Percentiles rank a stretch among this genome's conserved stretches.
Evolutionary conservation across 768 basidiomycete species (phyloP).

Genomic region (Coprinellus aureogranulatus): DNA sequence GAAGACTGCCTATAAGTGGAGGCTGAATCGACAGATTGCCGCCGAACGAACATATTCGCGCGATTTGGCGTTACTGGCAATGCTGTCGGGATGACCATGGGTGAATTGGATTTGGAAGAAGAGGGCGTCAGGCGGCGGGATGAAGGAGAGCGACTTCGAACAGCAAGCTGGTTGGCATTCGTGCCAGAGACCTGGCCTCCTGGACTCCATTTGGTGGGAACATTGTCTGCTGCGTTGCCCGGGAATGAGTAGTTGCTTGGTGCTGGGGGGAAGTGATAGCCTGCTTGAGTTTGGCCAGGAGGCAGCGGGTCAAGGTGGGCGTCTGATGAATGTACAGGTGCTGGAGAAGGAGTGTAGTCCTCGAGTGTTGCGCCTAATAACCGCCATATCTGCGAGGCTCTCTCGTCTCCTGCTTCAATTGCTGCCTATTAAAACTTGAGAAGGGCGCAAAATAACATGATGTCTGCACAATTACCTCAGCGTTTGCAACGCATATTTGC

Average conservation of each 20-base stretch:
- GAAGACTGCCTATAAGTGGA: conserved; percentile 29
- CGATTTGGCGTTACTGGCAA: conserved; percentile 46
- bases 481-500: conserved; percentile 58
- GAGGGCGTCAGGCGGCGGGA: conserved; percentile 53
- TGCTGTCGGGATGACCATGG: conserved; percentile 38
- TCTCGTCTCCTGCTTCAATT: conserved; percentile 50
- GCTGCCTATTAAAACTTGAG: conserved; percentile 44
- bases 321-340: conserved; percentile 25
- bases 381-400: conserved; percentile 66
- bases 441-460: neutral
- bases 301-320: conserved; percentile 1
- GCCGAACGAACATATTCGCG: conserved; percentile 37
- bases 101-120: conserved; percentile 60
- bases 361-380: conserved; percentile 57
- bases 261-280: conserved; percentile 8
- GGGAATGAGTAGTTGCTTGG: conserved; percentile 20
- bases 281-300: neutral
- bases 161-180: conserved; percentile 13
- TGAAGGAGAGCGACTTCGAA: conserved; percentile 30
- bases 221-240: neutral
- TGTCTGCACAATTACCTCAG: conserved; percentile 36
- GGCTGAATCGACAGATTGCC: conserved; percentile 33
- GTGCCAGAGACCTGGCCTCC: conserved; percentile 4
- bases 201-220: conserved; percentile 6
- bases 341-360: conserved; percentile 35